Evolutionary conservation across 1,284 basidiomycete species (phyloP).

Genomic region (Coniophora puteana): DNA sequence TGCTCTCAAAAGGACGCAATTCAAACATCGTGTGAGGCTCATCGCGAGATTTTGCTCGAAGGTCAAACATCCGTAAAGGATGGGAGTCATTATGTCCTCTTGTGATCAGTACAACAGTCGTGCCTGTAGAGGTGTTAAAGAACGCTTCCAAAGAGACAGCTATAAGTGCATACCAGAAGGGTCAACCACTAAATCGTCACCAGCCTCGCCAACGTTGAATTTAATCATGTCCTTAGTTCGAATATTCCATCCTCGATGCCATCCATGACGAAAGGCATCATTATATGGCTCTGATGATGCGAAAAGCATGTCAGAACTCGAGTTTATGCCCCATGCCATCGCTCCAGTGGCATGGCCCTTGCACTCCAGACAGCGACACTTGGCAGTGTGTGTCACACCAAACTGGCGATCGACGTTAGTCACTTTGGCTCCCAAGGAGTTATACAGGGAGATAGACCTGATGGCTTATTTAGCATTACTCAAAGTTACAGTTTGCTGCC

Average conservation of each 20-base stretch:
- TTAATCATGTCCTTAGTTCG: slow-evolving; percentile 20
- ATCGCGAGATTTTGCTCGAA: slow-evolving; percentile 19
- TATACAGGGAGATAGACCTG: slow-evolving; percentile 2
- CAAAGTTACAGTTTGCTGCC: slow-evolving; percentile 5
- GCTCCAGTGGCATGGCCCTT: slow-evolving; percentile 37
- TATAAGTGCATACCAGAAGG: slow-evolving; percentile 38
- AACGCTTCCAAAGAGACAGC: no score
- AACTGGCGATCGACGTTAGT: neutral
- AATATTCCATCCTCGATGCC: slow-evolving; percentile 45
- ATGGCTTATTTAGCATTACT: no score
- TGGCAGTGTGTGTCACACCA: slow-evolving; percentile 1
- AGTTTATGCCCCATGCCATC: slow-evolving; percentile 44
- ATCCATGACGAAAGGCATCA: slow-evolving; percentile 26
- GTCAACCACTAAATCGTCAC: slow-evolving; percentile 44
- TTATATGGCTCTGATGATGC: slow-evolving; percentile 45
- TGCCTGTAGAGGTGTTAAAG: slow-evolving; percentile 33
- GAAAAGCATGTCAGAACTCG: slow-evolving; percentile 37
- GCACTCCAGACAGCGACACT: no score
- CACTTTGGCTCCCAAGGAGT: neutral
- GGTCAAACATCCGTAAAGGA: slow-evolving; percentile 47
- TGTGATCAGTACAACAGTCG: slow-evolving; percentile 43
- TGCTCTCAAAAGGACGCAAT: no score
- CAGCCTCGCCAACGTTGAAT: slow-evolving; percentile 40
- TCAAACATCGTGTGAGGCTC: slow-evolving; percentile 17
- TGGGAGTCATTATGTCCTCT: slow-evolving; percentile 23